Evolutionary conservation across 352 stramenopile species (phyloP), one percentile per base, ranked within the genome.

Genomic region (Phytophthora fragariaefolia): DNA sequence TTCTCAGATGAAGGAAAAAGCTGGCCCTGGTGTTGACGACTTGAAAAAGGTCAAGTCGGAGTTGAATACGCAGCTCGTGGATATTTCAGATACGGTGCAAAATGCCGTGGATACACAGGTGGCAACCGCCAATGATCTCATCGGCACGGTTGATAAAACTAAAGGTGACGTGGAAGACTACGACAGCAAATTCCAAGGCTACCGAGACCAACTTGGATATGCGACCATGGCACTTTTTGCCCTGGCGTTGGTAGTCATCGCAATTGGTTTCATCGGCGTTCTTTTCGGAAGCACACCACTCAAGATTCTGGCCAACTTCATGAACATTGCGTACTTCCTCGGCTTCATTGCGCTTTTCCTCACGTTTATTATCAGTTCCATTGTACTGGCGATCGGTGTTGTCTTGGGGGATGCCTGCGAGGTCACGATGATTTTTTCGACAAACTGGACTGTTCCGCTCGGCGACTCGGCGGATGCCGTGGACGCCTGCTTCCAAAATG

Each of bases 321-420:
- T 92, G 66, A 81, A 92, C 66, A 67, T 92, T 57, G 82, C 82
- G 15, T 92, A 89, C 64, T 74, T 90, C 49, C 62, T 92, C 24
- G 84, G 82, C 7, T 90, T 91, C 54, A 74, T 92, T 46, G 77
- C 74, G 26, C 73, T 92, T 22, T 72, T 90, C 49, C 43, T 92
- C 17, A 85, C 75, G 6, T 91, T 91, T 58, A 59, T 92, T 52
- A 66, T 91, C 52, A 87, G 76, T 15, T 40, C 79, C 7, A 57
- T 92, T 28, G 79, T 83, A 42, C 58, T 92, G 10, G 79, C 77
- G 2, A 36, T 85, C 8, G 87, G 82, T 49, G 82, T 91, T 2
- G 36, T 91, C 6, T 36, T 91, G 9, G 81, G 77, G 18, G 84
- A 92, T 59, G 74, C 80, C 17, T 92, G 84, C 45, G 79, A 91